A percentile compares a stretch with the other conserved stretches of the same genome.
These are phyloP conservation scores for Ensete glaucum DNA, from an alignment of 176 grass and related monocot species.

Conservation along the genomic window DNA sequence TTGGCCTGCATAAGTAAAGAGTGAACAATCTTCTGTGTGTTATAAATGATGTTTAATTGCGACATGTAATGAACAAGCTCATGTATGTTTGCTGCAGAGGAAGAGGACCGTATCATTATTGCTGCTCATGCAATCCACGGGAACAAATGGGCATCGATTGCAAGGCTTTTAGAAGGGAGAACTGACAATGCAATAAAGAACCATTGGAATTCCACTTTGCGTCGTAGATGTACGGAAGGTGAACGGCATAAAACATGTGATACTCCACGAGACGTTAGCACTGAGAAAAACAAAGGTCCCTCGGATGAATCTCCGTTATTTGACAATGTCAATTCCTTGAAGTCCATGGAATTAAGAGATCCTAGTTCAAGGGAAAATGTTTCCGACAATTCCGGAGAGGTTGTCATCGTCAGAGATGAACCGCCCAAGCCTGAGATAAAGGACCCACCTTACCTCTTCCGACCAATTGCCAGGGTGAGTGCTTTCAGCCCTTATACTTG, in stretches of 20 bases:
- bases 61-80: background rate
- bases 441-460: slow-evolving; percentile 58
- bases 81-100: slow-evolving; percentile 46
- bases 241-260: slow-evolving; percentile 28
- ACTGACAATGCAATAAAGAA: slow-evolving; percentile 98
- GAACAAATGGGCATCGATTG: slow-evolving; percentile 88
- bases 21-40: background rate
- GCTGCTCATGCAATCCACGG: slow-evolving; percentile 73
- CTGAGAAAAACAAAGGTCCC: slow-evolving; percentile 30
- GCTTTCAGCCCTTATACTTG: slow-evolving; percentile 68
- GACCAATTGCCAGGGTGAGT: slow-evolving; percentile 61
- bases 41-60: background rate
- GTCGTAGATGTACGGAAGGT: slow-evolving; percentile 37
- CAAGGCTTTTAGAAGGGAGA: slow-evolving; percentile 80
- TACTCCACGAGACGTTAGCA: slow-evolving; percentile 22
- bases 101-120: slow-evolving; percentile 89
- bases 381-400: slow-evolving; percentile 26
- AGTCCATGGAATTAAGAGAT: slow-evolving; percentile 28
- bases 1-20: background rate
- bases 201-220: slow-evolving; percentile 97
- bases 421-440: slow-evolving; percentile 15
- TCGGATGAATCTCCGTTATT: slow-evolving; percentile 36
- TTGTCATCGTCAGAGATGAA: slow-evolving; percentile 15
- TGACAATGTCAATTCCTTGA: slow-evolving; percentile 39
- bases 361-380: slow-evolving; percentile 24